Conservation (phyloP, 805 yeast species). For the Sugiyamaella qingdaonensis region DNA sequence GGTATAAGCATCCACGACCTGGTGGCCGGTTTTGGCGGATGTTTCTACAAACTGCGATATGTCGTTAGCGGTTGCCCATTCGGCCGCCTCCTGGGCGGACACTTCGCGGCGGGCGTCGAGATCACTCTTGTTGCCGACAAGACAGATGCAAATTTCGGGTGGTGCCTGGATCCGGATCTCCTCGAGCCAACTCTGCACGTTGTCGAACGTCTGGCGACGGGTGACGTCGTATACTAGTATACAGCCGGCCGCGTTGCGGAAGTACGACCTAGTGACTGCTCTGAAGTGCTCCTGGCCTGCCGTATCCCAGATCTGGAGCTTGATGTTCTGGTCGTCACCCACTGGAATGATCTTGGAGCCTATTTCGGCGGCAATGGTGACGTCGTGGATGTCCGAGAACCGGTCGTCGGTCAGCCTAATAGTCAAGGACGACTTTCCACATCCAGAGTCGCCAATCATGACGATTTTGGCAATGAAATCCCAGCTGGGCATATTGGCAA, state of each 20-base stretch:
- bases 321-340: constrained; percentile 29
- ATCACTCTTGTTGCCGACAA: constrained; percentile 80
- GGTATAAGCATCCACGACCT: constrained; percentile 45
- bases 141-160: constrained; percentile 63
- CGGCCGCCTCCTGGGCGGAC: constrained; percentile 30
- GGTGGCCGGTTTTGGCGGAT: constrained; percentile 62
- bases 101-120: constrained; percentile 36
- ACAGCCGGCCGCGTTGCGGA: constrained; percentile 37
- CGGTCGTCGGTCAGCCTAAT: constrained; percentile 34
- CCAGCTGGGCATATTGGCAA: neutral
- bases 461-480: constrained; percentile 15
- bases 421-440: constrained; percentile 36
- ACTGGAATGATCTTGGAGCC: constrained; percentile 34
- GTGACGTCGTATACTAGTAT: constrained; percentile 36
- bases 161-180: constrained; percentile 71
- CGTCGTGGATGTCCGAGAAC: constrained; percentile 33
- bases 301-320: constrained; percentile 36
- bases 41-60: constrained; percentile 44
- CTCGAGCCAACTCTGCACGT: constrained; percentile 58
- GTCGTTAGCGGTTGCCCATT: constrained; percentile 48
- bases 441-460: constrained; percentile 37
- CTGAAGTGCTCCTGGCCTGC: constrained; percentile 37
- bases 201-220: constrained; percentile 31
- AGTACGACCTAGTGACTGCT: constrained; percentile 35
- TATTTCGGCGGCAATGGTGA: constrained; percentile 37